Base-by-base conservation (phyloP, 1,284 basidiomycete genomes). In the Wolfiporia cocos region DNA sequence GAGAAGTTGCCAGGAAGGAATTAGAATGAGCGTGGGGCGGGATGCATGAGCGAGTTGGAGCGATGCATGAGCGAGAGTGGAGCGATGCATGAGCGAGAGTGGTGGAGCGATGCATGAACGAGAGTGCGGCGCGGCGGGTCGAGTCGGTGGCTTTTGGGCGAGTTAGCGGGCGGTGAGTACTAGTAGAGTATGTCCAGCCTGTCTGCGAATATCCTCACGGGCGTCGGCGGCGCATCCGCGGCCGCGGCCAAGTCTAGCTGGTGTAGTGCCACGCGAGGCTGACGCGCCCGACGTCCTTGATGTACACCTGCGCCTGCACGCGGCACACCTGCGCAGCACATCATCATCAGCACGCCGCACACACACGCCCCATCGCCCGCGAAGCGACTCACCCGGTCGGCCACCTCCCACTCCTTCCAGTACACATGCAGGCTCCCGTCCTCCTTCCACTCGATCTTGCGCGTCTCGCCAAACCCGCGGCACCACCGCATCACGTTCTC, bases 331-430 rank as follows among this genome's bases (percentile, higher is more conserved):
- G 37, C 36, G 34, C 0, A 19, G 5, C 14, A 11, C 20, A 11
- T 34, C 3, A n/a, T 11, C 34, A 31, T 49, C 26, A 50, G 42
- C 29, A 36, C 34, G 17, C 15, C 22, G 18, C n/a, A 20, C n/a
- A 11, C 32, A 15, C 15, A n/a, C n/a, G 10, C n/a, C 24, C 18
- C 20, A 11, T 6, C 7, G 10, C 9, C 6, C 36, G 32, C 30
- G 12, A 9, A n/a, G n/a, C n/a, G 32, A 44, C 56, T 44, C 41
- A 61, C 59, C 53, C 47, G 54, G 37, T 62, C 59, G 7, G 59
- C 59, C 18, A 51, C 48, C 49, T 58, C 55, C 58, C 55, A 56
- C 29, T 59, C 54, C 40, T 53, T 53, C 58, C 58, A 62, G 26
- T 55, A 56, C 20, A 62, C 57, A 31, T 60, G 58, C 38, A 62